These are phyloP conservation scores for Ceratobasidium sp. DNA, from an alignment of 1,284 basidiomycete genomes.

Conservation along the genomic window DNA sequence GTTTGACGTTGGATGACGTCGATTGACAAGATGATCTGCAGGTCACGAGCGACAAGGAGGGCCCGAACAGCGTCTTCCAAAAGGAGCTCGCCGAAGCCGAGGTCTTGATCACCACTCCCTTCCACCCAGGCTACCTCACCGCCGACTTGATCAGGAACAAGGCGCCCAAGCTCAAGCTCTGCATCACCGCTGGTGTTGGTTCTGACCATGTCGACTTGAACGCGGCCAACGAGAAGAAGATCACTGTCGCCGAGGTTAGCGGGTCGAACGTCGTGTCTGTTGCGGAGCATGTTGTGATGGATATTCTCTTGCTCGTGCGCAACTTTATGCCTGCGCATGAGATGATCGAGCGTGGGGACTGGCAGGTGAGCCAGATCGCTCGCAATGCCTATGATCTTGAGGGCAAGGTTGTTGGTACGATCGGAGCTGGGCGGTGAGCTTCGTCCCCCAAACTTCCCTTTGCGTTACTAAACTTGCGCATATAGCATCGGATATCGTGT, in stretches of 20 bases:
- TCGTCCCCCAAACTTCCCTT: constrained; percentile 49
- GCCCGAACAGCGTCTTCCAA: constrained; percentile 85
- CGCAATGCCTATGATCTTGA: constrained; percentile 90
- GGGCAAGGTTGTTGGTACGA: constrained; percentile 90
- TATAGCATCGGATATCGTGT: constrained; percentile 88
- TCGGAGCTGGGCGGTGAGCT: constrained; percentile 73
- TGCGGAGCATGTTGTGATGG: constrained; percentile 92
- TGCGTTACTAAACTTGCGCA: background rate
- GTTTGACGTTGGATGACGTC: background rate
- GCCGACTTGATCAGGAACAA: constrained; percentile 55
- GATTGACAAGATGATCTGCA: constrained; percentile 54
- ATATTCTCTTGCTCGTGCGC: constrained; percentile 85
- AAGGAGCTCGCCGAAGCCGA: constrained; percentile 88
- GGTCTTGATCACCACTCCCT: constrained; percentile 90
- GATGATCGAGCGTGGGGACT: constrained; percentile 87
- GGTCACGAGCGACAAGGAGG: constrained; percentile 92
- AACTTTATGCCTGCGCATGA: constrained; percentile 88
- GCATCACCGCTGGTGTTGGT: constrained; percentile 94
- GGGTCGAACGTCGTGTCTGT: constrained; percentile 92
- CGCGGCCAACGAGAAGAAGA: constrained; percentile 83
- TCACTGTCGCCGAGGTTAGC: constrained; percentile 86
- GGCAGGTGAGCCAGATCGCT: constrained; percentile 86
- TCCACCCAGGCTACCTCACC: constrained; percentile 84
- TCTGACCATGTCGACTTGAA: constrained; percentile 95
- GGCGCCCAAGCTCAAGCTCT: constrained; percentile 94